Base-by-base conservation (phyloP, 768 basidiomycete genomes). In the Trametes villosa region DNA sequence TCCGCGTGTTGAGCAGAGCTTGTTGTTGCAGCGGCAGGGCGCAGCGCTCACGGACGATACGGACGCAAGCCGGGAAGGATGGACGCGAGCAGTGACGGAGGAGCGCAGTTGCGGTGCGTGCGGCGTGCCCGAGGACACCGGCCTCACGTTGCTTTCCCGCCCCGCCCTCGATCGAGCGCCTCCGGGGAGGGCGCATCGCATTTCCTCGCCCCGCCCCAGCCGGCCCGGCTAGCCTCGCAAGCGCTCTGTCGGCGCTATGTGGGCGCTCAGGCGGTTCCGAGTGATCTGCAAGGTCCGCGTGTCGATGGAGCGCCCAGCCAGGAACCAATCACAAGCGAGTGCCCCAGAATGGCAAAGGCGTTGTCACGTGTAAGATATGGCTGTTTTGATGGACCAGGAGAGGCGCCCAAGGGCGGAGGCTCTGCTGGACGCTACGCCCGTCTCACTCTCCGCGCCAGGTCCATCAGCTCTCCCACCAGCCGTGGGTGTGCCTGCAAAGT, bases 391-490 rank as follows among this genome's bases (percentile, higher is more conserved):
- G n/a, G n/a, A n/a, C n/a, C n/a, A 12, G 22, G 20, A 45, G 18
- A 13, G 20, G 13, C 22, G 24, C 17, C 29, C 27, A 33, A n/a
- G 31, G 20, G 47, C 41, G 46, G 27, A 47, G 59, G 59, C 59
- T 53, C 59, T 53, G 59, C 58, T 53, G 24, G 15, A 34, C n/a
- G 30, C 48, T 57, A 49, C 56, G 41, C 53, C 22, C 46, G 34
- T 59, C 49, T 44, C 44, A 29, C 20, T 9, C 22, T 13, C 26
- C 18, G 24, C 29, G n/a, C n/a, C n/a, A n/a, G n/a, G n/a, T n/a
- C n/a, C n/a, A n/a, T n/a, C n/a, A n/a, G n/a, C n/a, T n/a, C n/a
- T n/a, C n/a, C n/a, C n/a, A n/a, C n/a, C n/a, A n/a, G n/a, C n/a
- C n/a, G n/a, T n/a, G n/a, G n/a, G n/a, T n/a, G n/a, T n/a, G n/a